Percentiles rank a stretch among this genome's conserved stretches.
Evolutionary conservation across 2,329 filamentous ascomycete species (phyloP).

Genomic region (Xylaria polymorpha): DNA sequence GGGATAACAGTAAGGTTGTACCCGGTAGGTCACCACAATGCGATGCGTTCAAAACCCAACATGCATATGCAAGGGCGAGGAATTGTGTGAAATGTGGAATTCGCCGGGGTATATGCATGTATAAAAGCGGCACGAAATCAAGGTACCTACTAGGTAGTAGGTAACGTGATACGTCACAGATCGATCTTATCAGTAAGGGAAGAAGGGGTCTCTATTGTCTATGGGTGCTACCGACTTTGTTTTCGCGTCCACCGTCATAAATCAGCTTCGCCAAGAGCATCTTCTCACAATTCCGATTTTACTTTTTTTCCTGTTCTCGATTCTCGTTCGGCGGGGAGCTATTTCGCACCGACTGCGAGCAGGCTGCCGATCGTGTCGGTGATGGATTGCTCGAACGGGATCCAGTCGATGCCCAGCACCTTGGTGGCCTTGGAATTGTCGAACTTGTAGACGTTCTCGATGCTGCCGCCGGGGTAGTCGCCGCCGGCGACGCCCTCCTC

Average conservation of each 20-base stretch:
- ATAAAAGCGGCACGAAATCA: constrained; percentile 10
- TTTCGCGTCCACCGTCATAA: not conserved
- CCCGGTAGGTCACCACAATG: constrained; percentile 1
- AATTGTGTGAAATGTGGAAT: not conserved
- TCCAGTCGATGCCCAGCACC: constrained; percentile 72
- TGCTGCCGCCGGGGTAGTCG: constrained; percentile 51
- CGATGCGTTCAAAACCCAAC: constrained; percentile 7
- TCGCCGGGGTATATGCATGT: constrained; percentile 12
- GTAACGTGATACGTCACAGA: not conserved
- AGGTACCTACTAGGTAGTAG: not conserved
- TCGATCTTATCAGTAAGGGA: constrained; percentile 14
- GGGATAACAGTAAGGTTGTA: not conserved
- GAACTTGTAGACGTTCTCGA: constrained; percentile 60
- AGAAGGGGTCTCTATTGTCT: constrained; percentile 1
- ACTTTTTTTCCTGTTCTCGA: not conserved
- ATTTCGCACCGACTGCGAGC: constrained; percentile 56
- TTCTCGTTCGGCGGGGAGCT: not conserved
- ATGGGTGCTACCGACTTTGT: not conserved
- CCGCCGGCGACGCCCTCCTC: constrained; percentile 58
- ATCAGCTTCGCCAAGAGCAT: not conserved
- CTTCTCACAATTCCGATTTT: not conserved
- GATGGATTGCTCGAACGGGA: constrained; percentile 69
- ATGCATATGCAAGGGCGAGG: constrained; percentile 12
- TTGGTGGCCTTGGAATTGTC: constrained; percentile 70
- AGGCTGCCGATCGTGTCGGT: constrained; percentile 73